Conservation (phyloP, 371 early-diverging fungal genomes). For the Mucor mucedo region DNA sequence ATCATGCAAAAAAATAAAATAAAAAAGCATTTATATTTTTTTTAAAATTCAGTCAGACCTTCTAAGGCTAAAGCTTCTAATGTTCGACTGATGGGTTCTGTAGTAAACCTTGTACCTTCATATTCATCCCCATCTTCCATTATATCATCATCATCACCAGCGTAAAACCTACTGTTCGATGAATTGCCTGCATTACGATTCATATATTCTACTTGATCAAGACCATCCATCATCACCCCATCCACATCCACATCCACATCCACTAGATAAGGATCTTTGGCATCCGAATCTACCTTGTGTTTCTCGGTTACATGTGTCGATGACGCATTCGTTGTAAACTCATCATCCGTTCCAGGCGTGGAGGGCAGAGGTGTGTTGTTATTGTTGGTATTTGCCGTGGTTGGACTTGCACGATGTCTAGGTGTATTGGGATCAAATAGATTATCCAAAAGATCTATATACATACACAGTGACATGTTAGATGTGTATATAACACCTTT, state of each 20-base stretch:
- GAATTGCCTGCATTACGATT: slow-evolving; percentile 28
- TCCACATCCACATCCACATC: slow-evolving; percentile 59
- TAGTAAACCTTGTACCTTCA: slow-evolving; percentile 19
- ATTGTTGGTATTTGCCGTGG: background rate
- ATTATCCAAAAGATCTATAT: slow-evolving; percentile 51
- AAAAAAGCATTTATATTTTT: background rate
- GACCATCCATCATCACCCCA: slow-evolving; percentile 57
- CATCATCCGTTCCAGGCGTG: slow-evolving; percentile 9
- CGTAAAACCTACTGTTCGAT: slow-evolving; percentile 22
- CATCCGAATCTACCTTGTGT: slow-evolving; percentile 12
- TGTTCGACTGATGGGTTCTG: slow-evolving; percentile 49
- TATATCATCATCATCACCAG: slow-evolving; percentile 22
- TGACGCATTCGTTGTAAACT: slow-evolving; percentile 1
- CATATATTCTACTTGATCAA: slow-evolving; percentile 50
- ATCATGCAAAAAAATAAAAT: slow-evolving; percentile 5
- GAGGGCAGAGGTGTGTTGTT: slow-evolving; percentile 4
- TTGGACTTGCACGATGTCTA: slow-evolving; percentile 16
- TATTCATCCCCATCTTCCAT: slow-evolving; percentile 35
- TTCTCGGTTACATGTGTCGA: slow-evolving; percentile 5
- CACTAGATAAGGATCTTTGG: slow-evolving; percentile 46
- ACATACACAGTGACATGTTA: background rate
- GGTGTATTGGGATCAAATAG: slow-evolving; percentile 39
- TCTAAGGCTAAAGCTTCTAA: slow-evolving; percentile 54
- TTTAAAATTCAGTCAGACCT: slow-evolving; percentile 38
- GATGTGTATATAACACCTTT: too few species aligned